Percentiles rank a stretch among this genome's conserved stretches.
These are phyloP conservation scores for Aspergillus phoenicis DNA, from an alignment of 2,329 filamentous ascomycete species.

Conservation along the genomic window DNA sequence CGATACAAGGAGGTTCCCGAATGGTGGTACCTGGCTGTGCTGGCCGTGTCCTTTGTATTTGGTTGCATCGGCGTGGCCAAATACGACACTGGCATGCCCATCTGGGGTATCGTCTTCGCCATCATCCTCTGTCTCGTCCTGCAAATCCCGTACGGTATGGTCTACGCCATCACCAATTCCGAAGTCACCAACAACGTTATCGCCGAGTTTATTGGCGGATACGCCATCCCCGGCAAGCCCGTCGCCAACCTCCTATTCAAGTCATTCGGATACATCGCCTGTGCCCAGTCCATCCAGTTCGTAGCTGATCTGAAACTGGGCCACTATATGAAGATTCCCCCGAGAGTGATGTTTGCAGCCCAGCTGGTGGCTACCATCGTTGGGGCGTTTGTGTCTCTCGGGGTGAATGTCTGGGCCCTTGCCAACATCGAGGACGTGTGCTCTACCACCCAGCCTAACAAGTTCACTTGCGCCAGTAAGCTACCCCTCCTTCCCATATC, in stretches of 20 bases:
- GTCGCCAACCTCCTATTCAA: constrained; percentile 12
- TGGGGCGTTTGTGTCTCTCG: constrained; percentile 5
- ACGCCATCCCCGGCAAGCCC: constrained; percentile 8
- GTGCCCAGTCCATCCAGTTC: constrained; percentile 10
- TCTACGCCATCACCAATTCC: constrained; percentile 13
- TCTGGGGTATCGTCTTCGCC: constrained; percentile 12
- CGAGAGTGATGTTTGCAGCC: constrained; percentile 6
- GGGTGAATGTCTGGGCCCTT: constrained; percentile 10
- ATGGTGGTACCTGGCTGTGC: constrained; percentile 8
- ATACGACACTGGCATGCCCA: constrained; percentile 8
- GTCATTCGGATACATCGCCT: constrained; percentile 11
- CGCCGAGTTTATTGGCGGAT: constrained; percentile 13
- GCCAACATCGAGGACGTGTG: constrained; percentile 10
- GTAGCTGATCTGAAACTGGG: constrained; percentile 12
- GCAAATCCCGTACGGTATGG: constrained; percentile 11
- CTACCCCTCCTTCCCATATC: not conserved
- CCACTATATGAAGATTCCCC: constrained; percentile 13
- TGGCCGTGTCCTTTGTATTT: constrained; percentile 1
- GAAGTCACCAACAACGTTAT: constrained; percentile 12
- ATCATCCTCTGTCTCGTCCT: constrained; percentile 7
- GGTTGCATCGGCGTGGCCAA: not conserved
- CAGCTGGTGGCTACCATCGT: constrained; percentile 9
- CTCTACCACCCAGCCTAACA: not conserved
- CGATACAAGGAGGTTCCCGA: constrained; percentile 8
- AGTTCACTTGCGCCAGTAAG: constrained; percentile 7